Percentiles rank a stretch among this genome's conserved stretches.
Conservation (phyloP, 1,139 yeast species). For the Candida sanyaensis region DNA sequence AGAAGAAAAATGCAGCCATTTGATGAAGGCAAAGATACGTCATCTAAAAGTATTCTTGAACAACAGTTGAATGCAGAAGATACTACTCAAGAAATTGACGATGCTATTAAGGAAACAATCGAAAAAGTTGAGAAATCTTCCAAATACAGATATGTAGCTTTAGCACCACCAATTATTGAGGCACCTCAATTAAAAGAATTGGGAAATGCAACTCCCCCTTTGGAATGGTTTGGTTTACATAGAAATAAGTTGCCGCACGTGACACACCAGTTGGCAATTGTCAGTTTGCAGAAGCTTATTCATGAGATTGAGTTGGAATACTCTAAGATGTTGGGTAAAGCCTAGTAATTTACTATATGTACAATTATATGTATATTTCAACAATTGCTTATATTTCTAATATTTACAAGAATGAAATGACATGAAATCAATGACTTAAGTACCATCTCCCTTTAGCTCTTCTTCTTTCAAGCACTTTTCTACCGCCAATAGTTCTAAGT, state of each 20-base stretch:
- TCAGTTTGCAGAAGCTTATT: slow-evolving; percentile 71
- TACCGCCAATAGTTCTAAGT: slow-evolving; percentile 73
- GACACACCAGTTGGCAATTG: slow-evolving; percentile 78
- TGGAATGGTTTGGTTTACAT: slow-evolving; percentile 97
- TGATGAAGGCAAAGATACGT: slow-evolving; percentile 11
- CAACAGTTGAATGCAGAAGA: slow-evolving; percentile 26
- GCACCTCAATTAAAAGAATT: slow-evolving; percentile 88
- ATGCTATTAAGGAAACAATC: slow-evolving; percentile 57
- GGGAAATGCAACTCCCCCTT: slow-evolving; percentile 96
- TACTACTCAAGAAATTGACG: slow-evolving; percentile 39
- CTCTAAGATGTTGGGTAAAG: slow-evolving; percentile 46
- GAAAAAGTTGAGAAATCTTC: slow-evolving; percentile 64
- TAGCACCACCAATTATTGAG: slow-evolving; percentile 78
- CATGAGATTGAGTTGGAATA: slow-evolving; percentile 59
- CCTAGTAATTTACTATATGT: slow-evolving; percentile 18
- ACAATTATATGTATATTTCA: not conserved
- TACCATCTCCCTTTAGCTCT: slow-evolving; percentile 94
- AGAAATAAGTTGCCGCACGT: slow-evolving; percentile 81
- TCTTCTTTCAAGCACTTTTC: slow-evolving; percentile 77
- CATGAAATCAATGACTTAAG: slow-evolving; percentile 58
- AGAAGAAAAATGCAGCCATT: slow-evolving; percentile 18
- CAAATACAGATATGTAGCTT: slow-evolving; percentile 61
- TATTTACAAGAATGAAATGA: slow-evolving; percentile 9
- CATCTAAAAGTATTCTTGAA: slow-evolving; percentile 14
- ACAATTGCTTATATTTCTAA: slow-evolving; percentile 1